Base-by-base conservation (phyloP, 306 rosid genomes). In the Cicer yamashitae region DNA sequence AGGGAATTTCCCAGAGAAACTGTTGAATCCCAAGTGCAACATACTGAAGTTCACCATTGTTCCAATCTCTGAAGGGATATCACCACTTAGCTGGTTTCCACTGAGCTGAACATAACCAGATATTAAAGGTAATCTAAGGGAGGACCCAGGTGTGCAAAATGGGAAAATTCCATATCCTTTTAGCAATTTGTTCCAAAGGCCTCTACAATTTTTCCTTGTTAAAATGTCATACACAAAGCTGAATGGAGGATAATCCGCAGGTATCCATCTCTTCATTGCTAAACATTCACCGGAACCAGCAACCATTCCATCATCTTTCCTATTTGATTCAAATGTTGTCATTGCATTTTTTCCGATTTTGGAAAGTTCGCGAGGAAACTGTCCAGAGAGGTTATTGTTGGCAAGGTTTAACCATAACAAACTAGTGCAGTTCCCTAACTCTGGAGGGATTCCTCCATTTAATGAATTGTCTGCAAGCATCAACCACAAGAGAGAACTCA, bases 241-340 rank as follows among this genome's bases (percentile, higher is more conserved):
- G 86, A 92, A 94, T 63, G 97, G 99, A 80, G 99, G 96, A 82
- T 92, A 94, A 72, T 94, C 87, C 73, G 96, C 99, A 37, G 99
- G 99, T 56, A 94, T 84, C 99, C 99, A 94, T 85, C 98, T 89
- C 82, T 1, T 89, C 96, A 94, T 94, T 22, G 93, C 84, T 45
- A 90, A 79, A 66, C 99, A 94, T 81, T 94, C 99, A 30, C 97
- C 96, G 0, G 97, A 90, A 20, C 93, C 99, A 1, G 90, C 91
- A 2, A 73, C 8, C 39, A 89, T 39, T 54, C 15, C 13, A 6
- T 75, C 77, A 8, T 14, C 50, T 70, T 25, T 40, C 60, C 83
- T 68, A 30, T 77, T 94, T 7, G 4, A 53, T 62, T 92, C 90
- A 52, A 94, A 94, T 15, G 99, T 94, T 7, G 70, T 71, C 39